Evolutionary conservation across 495 filamentous ascomycete genomes (phyloP), one percentile per base, ranked within the genome.

Genomic region (Xylaria flabelliformis): DNA sequence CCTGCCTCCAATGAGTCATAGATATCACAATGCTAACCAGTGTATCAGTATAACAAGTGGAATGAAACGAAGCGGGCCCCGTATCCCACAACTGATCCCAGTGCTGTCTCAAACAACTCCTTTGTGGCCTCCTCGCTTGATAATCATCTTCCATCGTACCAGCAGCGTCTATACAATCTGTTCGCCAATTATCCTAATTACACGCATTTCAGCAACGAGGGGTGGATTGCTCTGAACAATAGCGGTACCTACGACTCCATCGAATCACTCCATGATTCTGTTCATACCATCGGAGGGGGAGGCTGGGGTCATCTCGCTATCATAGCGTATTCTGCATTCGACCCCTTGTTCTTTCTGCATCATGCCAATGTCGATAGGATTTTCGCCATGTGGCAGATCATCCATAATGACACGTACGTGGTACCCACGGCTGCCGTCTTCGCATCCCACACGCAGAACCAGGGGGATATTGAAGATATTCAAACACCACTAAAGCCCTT

Each of bases 271-370:
- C 91, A 93, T 76, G 89, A 92, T 77, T 84, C 81, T 4, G 86
- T 93, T 58, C 91, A 93, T 72, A 85, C 85, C 15, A 86, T 91
- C 12, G 81, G 81, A 41, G 86, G 83, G n/a, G 83, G 83, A 10
- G 74, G 70, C 63, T 81, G 74, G 74, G 90, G 91, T 0, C 90
- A 93, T 75, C 91, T 94, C 90, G 82, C 84, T 3, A 85, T 85
- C 72, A 83, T 91, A 34, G 86, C 87, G 0, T 92, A 88, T 72
- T 89, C 92, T 5, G 87, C 88, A 19, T 94, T 92, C 73, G 92
- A 94, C 75, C 92, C 92, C 0, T 82, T 92, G 50, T 95, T 94
- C 80, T 92, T 88, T 79, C 80, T 94, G 4, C 92, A 94, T 64
- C 84, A 88, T 67, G 79, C 83, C 50, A 91, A 88, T 72, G 84